phyloP scores from a whole-genome alignment of 495 filamentous ascomycete genomes.

The Paragyromitra xinjiangensis region DNA sequence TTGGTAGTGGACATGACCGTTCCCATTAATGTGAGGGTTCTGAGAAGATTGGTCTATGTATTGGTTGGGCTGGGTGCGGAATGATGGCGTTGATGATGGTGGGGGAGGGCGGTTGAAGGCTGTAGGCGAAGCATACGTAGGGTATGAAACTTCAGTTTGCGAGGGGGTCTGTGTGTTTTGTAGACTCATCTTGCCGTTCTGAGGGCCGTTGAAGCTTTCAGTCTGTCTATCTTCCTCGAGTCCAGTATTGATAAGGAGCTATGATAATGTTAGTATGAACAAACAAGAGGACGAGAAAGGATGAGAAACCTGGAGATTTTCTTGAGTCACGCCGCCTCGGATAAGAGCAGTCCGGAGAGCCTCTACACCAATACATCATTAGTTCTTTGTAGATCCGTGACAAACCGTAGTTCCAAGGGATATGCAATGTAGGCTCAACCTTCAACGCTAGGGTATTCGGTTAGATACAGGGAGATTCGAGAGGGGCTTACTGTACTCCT shows the following conservation, averaged over 20 bases:
- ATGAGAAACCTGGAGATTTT: conserved; percentile 47
- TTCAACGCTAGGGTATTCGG: neutral
- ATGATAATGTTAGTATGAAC: conserved; percentile 25
- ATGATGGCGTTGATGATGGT: conserved; percentile 18
- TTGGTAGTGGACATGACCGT: conserved; percentile 12
- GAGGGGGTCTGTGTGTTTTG: conserved; percentile 30
- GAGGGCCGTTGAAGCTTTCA: neutral
- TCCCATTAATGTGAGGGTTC: neutral
- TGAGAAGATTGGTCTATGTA: conserved; percentile 25
- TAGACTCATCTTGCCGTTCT: conserved; percentile 20
- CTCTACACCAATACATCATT: conserved; percentile 28
- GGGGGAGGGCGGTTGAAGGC: neutral
- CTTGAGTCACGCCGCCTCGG: conserved; percentile 51
- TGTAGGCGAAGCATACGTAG: conserved; percentile 1
- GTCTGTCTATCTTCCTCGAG: conserved; percentile 18
- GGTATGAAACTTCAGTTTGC: neutral
- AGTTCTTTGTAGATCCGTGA: conserved; percentile 11
- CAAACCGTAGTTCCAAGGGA: neutral
- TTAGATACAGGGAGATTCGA: conserved; percentile 1
- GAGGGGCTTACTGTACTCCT: conserved; percentile 48
- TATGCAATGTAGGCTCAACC: neutral
- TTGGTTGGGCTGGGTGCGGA: conserved; percentile 33
- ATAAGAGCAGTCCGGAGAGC: conserved; percentile 53
- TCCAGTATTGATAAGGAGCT: conserved; percentile 53
- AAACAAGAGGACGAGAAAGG: neutral